Conservation (phyloP, 2,329 filamentous ascomycete species). For the Periconia digitata region DNA sequence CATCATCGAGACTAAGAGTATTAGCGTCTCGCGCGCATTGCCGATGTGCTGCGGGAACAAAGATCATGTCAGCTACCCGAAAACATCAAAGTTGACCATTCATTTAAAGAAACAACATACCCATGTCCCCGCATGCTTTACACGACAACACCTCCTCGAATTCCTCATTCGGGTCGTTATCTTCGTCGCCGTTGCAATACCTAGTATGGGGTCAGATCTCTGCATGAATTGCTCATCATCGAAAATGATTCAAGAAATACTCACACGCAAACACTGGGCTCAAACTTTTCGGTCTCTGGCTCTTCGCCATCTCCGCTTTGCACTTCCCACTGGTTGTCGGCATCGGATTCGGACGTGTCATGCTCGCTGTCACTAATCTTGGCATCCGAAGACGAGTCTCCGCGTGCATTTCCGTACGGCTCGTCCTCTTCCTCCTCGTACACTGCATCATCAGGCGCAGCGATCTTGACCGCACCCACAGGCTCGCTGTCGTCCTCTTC, state of each 20-base stretch:
- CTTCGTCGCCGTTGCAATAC: slow-evolving; percentile 81
- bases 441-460: slow-evolving; percentile 28
- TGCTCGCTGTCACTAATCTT: slow-evolving; percentile 42
- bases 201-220: slow-evolving; percentile 47
- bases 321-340: slow-evolving; percentile 57
- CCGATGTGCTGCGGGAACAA: slow-evolving; percentile 72
- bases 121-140: slow-evolving; percentile 75
- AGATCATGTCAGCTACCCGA: slow-evolving; percentile 51
- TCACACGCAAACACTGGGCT: slow-evolving; percentile 67
- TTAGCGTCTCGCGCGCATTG: slow-evolving; percentile 80
- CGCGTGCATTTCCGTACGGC: slow-evolving; percentile 42
- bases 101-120: slow-evolving; percentile 57
- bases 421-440: slow-evolving; percentile 46
- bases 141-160: slow-evolving; percentile 80
- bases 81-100: slow-evolving; percentile 28
- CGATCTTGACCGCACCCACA: slow-evolving; percentile 46
- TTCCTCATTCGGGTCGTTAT: slow-evolving; percentile 78
- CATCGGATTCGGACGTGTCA: slow-evolving; percentile 55
- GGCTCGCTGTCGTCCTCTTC: slow-evolving; percentile 56
- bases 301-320: slow-evolving; percentile 59
- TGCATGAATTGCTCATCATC: background rate
- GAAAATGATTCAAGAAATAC: slow-evolving; percentile 29
- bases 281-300: slow-evolving; percentile 56
- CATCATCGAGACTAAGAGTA: slow-evolving; percentile 62
- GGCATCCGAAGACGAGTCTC: slow-evolving; percentile 40